Base-by-base conservation (phyloP, 495 filamentous ascomycete genomes). In the Talaromyces proteolyticus region DNA sequence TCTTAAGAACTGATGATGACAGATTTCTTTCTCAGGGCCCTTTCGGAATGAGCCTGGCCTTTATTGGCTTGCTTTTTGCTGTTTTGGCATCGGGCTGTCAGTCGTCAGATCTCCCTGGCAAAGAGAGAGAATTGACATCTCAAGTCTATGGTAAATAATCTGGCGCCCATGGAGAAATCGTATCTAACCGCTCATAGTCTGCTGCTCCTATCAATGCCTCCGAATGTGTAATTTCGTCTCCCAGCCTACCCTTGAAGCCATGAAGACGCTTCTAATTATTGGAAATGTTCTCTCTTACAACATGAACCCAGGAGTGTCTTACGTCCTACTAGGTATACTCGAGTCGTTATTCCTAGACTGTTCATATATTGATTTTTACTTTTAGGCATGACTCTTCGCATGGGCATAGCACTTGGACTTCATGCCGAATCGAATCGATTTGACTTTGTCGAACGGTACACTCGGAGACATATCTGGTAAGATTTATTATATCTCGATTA, bases 51-150 rank as follows among this genome's bases (percentile, higher is more conserved):
- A 63, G 57, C 50, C 46, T 76, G 45, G 44, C 62, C 25, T 73
- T 64, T 48, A 60, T 66, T 49, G 68, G 64, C 49, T 57, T 73
- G 45, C 63, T 91, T 6, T 92, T 94, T 65, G 87, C 87, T 18
- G 83, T 89, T 5, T 74, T 94, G 38, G 89, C 87, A 0, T 88
- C 87, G 26, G 87, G 87, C 7, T 86, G 82, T 17, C 88, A 94
- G 63, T 85, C 86, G 56, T 86, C 86, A 14, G 80, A 84, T 56
- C 72, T 84, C 5, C 77, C 86, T 4, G 67, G 69, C 23, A 74
- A 68, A 40, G 73, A 81, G 50, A 61, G 78, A 26, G 77, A 82
- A 54, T 59, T 82, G 61, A 81, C 77, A 12, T 84, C 79, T 23
- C 80, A 80, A 63, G 74, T 82, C 57, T 82, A 81, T 57, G 64